Conservation (phyloP, 1,139 yeast genomes). For the Arxiozyma bovina region DNA sequence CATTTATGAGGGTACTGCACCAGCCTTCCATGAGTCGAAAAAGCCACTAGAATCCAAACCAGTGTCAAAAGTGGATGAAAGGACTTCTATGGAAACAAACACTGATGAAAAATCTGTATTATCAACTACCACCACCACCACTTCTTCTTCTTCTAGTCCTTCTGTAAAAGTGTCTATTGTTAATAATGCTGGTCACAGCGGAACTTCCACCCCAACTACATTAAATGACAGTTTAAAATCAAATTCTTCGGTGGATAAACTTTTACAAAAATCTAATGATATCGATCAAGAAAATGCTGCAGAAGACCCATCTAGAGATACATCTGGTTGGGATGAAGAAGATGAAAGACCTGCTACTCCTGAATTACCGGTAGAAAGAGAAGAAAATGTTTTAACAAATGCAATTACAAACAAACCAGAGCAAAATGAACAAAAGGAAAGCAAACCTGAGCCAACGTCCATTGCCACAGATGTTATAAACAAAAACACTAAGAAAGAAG, state of each 20-base stretch:
- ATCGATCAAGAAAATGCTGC: constrained; percentile 37
- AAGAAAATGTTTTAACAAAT: constrained; percentile 4
- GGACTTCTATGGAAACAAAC: constrained; percentile 17
- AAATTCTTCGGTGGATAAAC: constrained; percentile 38
- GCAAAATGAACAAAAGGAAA: constrained; percentile 5
- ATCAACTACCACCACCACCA: not conserved
- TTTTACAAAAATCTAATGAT: constrained; percentile 44
- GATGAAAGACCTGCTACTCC: constrained; percentile 25
- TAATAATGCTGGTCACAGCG: constrained; percentile 6
- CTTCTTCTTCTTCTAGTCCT: not conserved
- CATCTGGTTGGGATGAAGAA: constrained; percentile 33
- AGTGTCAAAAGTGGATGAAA: constrained; percentile 27
- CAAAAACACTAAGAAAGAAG: not conserved
- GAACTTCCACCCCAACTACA: constrained; percentile 12
- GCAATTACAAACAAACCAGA: constrained; percentile 2
- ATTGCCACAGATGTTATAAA: constrained; percentile 5
- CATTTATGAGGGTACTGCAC: constrained; percentile 65
- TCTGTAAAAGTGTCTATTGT: not conserved
- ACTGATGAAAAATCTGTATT: not conserved
- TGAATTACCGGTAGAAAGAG: constrained; percentile 2
- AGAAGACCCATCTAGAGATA: constrained; percentile 30
- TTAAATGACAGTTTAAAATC: constrained; percentile 43
- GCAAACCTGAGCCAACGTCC: constrained; percentile 6
- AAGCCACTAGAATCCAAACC: constrained; percentile 35
- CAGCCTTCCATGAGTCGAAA: constrained; percentile 29